phyloP scores from a whole-genome alignment of 192 early-diverging fungal genomes.

The Umbelopsis sp. region DNA sequence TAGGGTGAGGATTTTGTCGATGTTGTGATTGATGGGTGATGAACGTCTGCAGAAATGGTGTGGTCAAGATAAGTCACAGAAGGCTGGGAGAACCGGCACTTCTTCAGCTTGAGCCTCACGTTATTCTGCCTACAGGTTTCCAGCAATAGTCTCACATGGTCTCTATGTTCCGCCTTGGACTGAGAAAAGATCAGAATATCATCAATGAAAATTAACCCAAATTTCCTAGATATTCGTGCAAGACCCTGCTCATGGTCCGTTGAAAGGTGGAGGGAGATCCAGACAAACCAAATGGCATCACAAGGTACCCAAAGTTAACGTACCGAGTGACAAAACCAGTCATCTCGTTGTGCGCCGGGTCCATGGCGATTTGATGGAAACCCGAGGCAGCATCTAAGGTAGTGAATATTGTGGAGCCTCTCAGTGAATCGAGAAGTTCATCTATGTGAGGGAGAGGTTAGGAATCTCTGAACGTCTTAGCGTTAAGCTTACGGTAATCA shows the following conservation, averaged over 20 bases:
- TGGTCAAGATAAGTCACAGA: too few relatives aligned
- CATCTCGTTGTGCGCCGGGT: not conserved
- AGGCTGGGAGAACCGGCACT: too few relatives aligned
- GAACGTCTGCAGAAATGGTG: too few relatives aligned
- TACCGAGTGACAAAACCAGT: slow-evolving; percentile 16
- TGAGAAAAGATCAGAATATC: slow-evolving; percentile 44
- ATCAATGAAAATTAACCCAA: slow-evolving; percentile 39
- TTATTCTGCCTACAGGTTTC: not conserved
- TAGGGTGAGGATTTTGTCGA: too few relatives aligned
- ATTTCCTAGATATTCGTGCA: not conserved
- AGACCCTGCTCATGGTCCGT: not conserved
- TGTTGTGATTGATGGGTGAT: too few relatives aligned
- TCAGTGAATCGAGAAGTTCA: slow-evolving; percentile 29
- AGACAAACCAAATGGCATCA: slow-evolving; percentile 33
- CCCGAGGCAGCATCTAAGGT: slow-evolving; percentile 21
- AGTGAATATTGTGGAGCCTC: slow-evolving; percentile 30
- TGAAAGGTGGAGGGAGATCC: slow-evolving; percentile 40
- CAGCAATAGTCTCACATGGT: slow-evolving; percentile 31
- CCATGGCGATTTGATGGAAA: slow-evolving; percentile 22
- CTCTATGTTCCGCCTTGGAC: slow-evolving; percentile 30
- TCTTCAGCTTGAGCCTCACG: not conserved
- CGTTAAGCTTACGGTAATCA: slow-evolving; percentile 47
- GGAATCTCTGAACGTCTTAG: slow-evolving; percentile 33
- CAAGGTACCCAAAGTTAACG: slow-evolving; percentile 25
- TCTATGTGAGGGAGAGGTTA: slow-evolving; percentile 44